Evolutionary conservation across 345 rosid species (phyloP).

Genomic region (rapeseed (Brassica napus)): DNA sequence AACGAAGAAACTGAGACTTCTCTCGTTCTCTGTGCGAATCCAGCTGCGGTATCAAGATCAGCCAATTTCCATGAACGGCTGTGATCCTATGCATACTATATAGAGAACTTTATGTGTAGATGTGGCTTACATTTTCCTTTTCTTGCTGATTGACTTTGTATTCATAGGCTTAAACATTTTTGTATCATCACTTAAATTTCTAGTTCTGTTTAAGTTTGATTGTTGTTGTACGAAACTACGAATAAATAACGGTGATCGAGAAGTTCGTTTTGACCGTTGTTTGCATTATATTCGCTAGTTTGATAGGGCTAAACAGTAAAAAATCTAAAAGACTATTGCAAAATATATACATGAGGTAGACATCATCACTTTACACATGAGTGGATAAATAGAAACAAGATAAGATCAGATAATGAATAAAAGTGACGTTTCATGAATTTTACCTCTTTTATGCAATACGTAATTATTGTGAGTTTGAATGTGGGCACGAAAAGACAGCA

Average conservation of each 20-base stretch:
- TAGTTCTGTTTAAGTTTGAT: constrained; percentile 1
- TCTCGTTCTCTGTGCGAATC: constrained; percentile 60
- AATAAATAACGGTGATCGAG: not conserved
- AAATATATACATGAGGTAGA: not conserved
- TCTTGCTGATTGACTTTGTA: not conserved
- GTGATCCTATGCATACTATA: constrained; percentile 30
- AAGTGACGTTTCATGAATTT: not conserved
- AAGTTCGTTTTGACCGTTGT: constrained; percentile 13
- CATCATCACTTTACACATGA: constrained; percentile 12
- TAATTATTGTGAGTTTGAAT: not conserved
- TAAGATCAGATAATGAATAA: constrained; percentile 10
- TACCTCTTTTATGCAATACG: not conserved
- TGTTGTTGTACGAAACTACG: not conserved
- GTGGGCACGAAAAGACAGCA: constrained; percentile 9
- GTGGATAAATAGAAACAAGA: constrained; percentile 7
- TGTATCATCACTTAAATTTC: not conserved
- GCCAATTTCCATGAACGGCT: constrained; percentile 64
- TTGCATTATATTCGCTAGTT: not conserved
- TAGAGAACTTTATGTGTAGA: not conserved
- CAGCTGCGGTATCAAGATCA: constrained; percentile 88
- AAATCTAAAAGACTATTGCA: not conserved
- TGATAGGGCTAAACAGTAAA: not conserved
- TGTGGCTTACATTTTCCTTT: not conserved
- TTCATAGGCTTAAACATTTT: constrained; percentile 1
- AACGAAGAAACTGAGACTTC: constrained; percentile 43